Percentiles rank a stretch among this genome's conserved stretches.
These are phyloP conservation scores for Cercospora sp. DNA, from an alignment of 2,329 filamentous ascomycete species.

Conservation along the genomic window DNA sequence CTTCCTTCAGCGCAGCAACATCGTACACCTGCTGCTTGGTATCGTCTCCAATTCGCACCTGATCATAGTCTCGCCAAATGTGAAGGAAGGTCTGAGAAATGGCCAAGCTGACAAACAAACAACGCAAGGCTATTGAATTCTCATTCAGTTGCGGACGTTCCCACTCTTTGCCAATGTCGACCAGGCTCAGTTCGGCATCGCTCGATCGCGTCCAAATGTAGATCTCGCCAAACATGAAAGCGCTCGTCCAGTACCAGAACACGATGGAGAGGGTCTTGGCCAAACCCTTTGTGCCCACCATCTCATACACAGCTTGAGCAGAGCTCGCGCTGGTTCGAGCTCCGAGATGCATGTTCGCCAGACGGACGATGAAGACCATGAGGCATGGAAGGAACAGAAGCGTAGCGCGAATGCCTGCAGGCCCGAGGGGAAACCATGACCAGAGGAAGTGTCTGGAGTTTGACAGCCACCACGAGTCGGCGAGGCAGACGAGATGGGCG, in stretches of 20 bases:
- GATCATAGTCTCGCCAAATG: constrained; percentile 71
- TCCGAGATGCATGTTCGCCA: constrained; percentile 51
- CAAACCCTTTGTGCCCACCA: constrained; percentile 36
- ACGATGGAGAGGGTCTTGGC: constrained; percentile 51
- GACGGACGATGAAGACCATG: constrained; percentile 78
- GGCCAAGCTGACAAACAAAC: constrained; percentile 68
- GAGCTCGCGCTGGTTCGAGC: constrained; percentile 66
- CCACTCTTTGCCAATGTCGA: constrained; percentile 64
- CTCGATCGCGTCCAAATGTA: constrained; percentile 70
- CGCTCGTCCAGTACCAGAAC: constrained; percentile 75
- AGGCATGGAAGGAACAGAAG: constrained; percentile 76
- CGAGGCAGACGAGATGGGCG: constrained; percentile 70
- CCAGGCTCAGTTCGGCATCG: constrained; percentile 66
- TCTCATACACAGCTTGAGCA: constrained; percentile 62
- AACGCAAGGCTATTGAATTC: constrained; percentile 76
- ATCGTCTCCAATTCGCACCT: constrained; percentile 52
- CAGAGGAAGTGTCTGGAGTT: constrained; percentile 63
- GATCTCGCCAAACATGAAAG: constrained; percentile 74
- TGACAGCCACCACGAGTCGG: constrained; percentile 69
- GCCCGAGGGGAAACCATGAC: constrained; percentile 81
- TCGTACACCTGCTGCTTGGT: constrained; percentile 13
- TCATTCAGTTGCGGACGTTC: constrained; percentile 82
- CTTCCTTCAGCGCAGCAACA: constrained; percentile 31
- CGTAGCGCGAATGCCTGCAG: constrained; percentile 70
- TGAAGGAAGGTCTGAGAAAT: constrained; percentile 69